A percentile compares a stretch with the other conserved stretches of the same genome.
Evolutionary conservation across 805 yeast species (phyloP).

Genomic region (Nakazawaea ernobii): DNA sequence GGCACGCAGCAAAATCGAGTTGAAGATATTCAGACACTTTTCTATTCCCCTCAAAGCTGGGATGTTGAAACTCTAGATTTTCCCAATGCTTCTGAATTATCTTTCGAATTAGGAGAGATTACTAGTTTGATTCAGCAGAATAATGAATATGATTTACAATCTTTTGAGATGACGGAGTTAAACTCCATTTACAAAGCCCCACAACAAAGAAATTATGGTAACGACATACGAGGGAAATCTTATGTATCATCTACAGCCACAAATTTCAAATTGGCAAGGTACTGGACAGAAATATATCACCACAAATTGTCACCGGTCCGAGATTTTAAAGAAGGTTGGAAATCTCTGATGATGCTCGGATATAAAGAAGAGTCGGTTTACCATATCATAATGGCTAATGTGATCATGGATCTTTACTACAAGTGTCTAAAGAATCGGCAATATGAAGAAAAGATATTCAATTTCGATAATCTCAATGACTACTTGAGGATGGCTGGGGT

Average conservation of each 20-base stretch:
- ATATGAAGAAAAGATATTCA: background rate
- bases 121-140: too few species aligned
- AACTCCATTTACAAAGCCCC: too few species aligned
- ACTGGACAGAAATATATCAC: background rate
- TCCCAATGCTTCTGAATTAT: too few species aligned
- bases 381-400: conserved; percentile 5
- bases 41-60: too few species aligned
- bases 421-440: background rate
- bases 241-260: background rate
- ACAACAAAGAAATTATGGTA: too few species aligned
- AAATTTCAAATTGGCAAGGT: background rate
- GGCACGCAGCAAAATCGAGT: too few species aligned
- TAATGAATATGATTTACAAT: too few species aligned
- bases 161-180: too few species aligned
- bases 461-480: background rate
- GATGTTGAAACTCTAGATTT: too few species aligned
- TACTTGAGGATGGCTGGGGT: background rate
- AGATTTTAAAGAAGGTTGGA: conserved; percentile 2
- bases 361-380: background rate
- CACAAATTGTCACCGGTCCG: background rate
- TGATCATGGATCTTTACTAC: conserved; percentile 2
- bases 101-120: too few species aligned
- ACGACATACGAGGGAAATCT: background rate
- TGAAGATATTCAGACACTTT: too few species aligned
- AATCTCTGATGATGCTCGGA: conserved; percentile 1